Base-by-base conservation (phyloP, 257 asterid species). In the Solanum habrochaites region DNA sequence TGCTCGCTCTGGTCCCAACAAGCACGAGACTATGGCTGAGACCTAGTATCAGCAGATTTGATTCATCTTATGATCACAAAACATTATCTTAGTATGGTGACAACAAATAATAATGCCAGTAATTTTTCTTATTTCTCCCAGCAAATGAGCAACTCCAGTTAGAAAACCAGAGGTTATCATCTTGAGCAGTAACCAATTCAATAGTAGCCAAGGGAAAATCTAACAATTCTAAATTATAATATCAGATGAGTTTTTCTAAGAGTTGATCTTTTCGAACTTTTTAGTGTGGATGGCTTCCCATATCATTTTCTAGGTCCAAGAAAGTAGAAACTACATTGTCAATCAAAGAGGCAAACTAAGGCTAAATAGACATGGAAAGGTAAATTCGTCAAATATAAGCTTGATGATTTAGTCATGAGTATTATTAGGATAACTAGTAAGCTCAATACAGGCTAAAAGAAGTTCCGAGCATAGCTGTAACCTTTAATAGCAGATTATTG, bases 1-100 rank as follows among this genome's bases (percentile, higher is more conserved):
- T 8, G 98, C 99, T 80, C 98, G 87, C 56, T 93, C 91, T 32
- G 98, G 95, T 87, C 98, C 98, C 88, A 96, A 89, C 91, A 96
- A 92, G 93, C 85, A 94, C 2, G 97, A 95, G 89, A 96, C 99
- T 92, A 96, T 98, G 21, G 99, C 99, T 74, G 98, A 95, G 18
- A 96, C 99, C 98, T 96, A 92, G 83, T 83, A 32, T 31, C 40
- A 86, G 74, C 29, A 71, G 29, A 40, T 78, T 58, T 21, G 31
- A 56, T 85, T 52, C 67, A 85, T 32, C 43, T 20, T 81, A 31
- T 85, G 81, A 31, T 52, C 43, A 66, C 62, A 42, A 25, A 25
- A 70, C 58, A 84, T 25, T 67, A 84, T 25, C 66, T 40, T 62
- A 66, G 43, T 35, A 16, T 66, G 45, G 66, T 58, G 29, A 84